Evolutionary conservation across 768 basidiomycete species (phyloP).

Genomic region (Termitomyces sp.): DNA sequence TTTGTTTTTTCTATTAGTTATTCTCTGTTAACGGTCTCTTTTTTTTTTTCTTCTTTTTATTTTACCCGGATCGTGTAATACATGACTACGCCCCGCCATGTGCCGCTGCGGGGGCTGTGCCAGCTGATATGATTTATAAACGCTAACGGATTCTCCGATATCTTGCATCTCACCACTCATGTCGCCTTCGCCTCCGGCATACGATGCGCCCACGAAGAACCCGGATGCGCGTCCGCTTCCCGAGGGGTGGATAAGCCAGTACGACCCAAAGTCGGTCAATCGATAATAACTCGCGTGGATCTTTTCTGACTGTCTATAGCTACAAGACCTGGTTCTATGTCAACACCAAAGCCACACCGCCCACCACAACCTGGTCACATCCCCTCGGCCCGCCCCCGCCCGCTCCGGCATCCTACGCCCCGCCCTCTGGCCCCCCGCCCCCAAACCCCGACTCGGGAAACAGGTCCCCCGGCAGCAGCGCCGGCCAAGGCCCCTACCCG

Average conservation of each 20-base stretch:
- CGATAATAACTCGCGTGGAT: slow-evolving; percentile 16
- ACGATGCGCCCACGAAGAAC: slow-evolving; percentile 25
- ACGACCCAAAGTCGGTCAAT: slow-evolving; percentile 64
- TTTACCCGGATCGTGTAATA: too few relatives aligned
- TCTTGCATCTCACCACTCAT: slow-evolving; percentile 44
- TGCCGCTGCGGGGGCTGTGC: too few relatives aligned
- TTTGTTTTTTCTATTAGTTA: too few relatives aligned
- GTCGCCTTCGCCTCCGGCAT: slow-evolving; percentile 36
- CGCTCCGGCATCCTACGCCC: slow-evolving; percentile 35
- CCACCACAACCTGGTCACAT: slow-evolving; percentile 66
- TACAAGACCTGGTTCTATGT: slow-evolving; percentile 81
- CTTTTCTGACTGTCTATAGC: slow-evolving; percentile 24
- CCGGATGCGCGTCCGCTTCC: slow-evolving; percentile 63
- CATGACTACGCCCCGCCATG: too few relatives aligned
- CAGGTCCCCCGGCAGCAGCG: too few relatives aligned
- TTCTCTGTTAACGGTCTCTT: too few relatives aligned
- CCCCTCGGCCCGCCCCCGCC: slow-evolving; percentile 45
- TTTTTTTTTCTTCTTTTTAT: too few relatives aligned
- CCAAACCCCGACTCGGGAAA: slow-evolving; percentile 25
- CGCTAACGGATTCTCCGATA: too few relatives aligned
- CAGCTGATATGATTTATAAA: too few relatives aligned
- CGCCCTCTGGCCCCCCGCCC: slow-evolving; percentile 46
- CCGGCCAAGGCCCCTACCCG: slow-evolving; percentile 11
- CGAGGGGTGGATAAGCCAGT: slow-evolving; percentile 66
- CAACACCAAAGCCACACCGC: slow-evolving; percentile 58